phyloP scores from a whole-genome alignment of 768 basidiomycete species.

The Amanita pseudoporphyria region DNA sequence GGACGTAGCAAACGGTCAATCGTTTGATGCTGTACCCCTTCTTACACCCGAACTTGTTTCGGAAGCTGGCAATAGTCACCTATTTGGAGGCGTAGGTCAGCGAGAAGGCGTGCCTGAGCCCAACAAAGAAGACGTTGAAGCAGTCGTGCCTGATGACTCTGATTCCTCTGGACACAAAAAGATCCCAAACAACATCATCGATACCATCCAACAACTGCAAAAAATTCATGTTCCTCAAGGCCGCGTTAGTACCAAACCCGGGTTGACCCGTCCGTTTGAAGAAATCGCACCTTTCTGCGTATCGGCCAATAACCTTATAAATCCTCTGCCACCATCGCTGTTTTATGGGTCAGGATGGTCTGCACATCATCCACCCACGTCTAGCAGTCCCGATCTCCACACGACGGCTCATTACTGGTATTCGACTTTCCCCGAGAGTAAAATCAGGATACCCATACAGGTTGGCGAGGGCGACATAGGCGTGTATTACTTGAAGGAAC shows the following conservation, averaged over 20 bases:
- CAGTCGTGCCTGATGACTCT: constrained; percentile 8
- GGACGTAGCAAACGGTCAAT: constrained; percentile 58
- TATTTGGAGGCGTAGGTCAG: constrained; percentile 81
- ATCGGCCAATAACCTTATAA: constrained; percentile 95
- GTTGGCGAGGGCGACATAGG: constrained; percentile 88
- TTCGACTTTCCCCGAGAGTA: constrained; percentile 75
- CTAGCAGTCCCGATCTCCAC: constrained; percentile 32
- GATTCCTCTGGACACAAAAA: constrained; percentile 16
- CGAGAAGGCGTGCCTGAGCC: constrained; percentile 67
- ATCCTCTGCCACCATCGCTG: constrained; percentile 88
- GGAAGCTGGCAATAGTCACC: constrained; percentile 39
- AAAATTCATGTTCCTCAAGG: constrained; percentile 55
- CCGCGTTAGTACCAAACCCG: constrained; percentile 61
- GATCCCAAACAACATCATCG: constrained; percentile 12
- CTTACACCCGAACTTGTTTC: constrained; percentile 21
- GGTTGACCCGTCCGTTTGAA: constrained; percentile 35
- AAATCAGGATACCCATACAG: constrained; percentile 74
- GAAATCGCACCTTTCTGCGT: constrained; percentile 91
- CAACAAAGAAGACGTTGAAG: constrained; percentile 14
- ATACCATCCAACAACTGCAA: constrained; percentile 24
- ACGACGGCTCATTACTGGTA: constrained; percentile 84
- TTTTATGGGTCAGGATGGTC: constrained; percentile 95
- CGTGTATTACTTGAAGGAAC: constrained; percentile 81
- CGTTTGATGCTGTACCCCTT: constrained; percentile 48
- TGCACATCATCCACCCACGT: constrained; percentile 56